Base-by-base conservation (phyloP, 2,329 filamentous ascomycete genomes). In the Chrysosphaeria jannelii region DNA sequence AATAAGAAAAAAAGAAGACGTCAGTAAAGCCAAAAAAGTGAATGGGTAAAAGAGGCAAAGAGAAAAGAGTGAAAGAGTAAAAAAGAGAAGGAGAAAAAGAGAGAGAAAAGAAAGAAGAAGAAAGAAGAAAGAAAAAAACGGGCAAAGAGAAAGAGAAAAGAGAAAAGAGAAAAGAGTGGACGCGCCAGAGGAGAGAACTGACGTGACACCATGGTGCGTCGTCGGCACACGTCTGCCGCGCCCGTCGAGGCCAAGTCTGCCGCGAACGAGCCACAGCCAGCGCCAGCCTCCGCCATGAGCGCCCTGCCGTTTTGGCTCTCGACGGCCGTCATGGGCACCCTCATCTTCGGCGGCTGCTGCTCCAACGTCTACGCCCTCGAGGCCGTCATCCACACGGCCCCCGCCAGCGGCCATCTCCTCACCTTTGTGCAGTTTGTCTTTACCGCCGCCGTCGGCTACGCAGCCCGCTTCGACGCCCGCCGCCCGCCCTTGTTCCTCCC, bases 341-440 rank as follows among this genome's bases (percentile, higher is more conserved):
- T 93, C 33, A 93, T 97, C 28, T 91, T 97, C 43, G 85, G 85
- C 24, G 85, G 85, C 27, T 40, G 37, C 31, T 35, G 34, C 30
- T 34, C 38, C 35, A 40, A 89, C 67, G 76, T 91, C n/a, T 93
- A 89, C 46, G 76, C 81, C 19, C 55, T 97, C 27, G 85, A 97
- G 45, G 72, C 75, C 22, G 89, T 93, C 35, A 65, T 97, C 39
- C 88, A 85, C 72, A 66, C 75, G 40, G 75, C 88, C 41, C 69
- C 78, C 20, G 64, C 66, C 27, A 81, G 74, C 38, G 81, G 75
- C 29, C 72, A 78, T 18, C 66, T 81, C 23, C 59, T 78, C 36
- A 93, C 70, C 14, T 90, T 90, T 38, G 71, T 78, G 10, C 81
- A 79, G 46, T 91, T 85, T 42, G 46, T 74, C 33, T 68, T 89